A percentile compares a stretch with the other conserved stretches of the same genome.
phyloP scores from a whole-genome alignment of 202 grass and related monocot species.

The Cymbopogon flexuosus region DNA sequence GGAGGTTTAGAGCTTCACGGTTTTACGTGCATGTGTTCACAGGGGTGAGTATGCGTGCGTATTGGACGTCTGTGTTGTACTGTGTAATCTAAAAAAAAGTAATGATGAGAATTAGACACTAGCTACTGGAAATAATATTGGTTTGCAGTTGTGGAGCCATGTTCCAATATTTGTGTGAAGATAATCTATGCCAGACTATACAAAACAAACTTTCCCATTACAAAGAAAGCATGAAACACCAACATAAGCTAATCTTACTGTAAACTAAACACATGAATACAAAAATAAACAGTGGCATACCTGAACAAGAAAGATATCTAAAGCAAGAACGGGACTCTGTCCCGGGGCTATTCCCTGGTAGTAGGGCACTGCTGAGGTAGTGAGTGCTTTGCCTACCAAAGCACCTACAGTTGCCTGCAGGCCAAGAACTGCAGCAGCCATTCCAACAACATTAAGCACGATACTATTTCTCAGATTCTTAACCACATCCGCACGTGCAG shows the following conservation, averaged over 20 bases:
- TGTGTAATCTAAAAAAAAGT: too few species aligned
- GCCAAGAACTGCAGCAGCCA: conserved; percentile 75
- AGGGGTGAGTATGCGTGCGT: too few species aligned
- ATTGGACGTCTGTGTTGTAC: too few species aligned
- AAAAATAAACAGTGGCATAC: conserved; percentile 33
- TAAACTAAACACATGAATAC: not conserved
- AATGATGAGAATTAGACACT: not conserved
- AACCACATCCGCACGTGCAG: conserved; percentile 67
- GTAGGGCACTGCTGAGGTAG: conserved; percentile 63
- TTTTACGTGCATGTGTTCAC: too few species aligned
- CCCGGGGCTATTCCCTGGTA: conserved; percentile 71
- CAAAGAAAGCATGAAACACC: not conserved
- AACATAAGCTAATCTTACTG: not conserved
- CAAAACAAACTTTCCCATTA: not conserved
- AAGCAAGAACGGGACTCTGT: conserved; percentile 73
- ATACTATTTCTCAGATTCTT: conserved; percentile 72
- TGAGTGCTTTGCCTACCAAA: conserved; percentile 74
- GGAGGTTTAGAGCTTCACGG: not conserved
- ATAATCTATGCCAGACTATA: not conserved
- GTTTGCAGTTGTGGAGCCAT: not conserved
- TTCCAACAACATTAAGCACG: conserved; percentile 68
- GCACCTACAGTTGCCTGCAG: conserved; percentile 80
- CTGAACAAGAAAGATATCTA: conserved; percentile 90
- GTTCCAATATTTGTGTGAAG: conserved; percentile 9
- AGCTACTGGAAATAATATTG: not conserved